Conservation (phyloP, 805 yeast genomes). For the Yamadazyma insecticola region DNA sequence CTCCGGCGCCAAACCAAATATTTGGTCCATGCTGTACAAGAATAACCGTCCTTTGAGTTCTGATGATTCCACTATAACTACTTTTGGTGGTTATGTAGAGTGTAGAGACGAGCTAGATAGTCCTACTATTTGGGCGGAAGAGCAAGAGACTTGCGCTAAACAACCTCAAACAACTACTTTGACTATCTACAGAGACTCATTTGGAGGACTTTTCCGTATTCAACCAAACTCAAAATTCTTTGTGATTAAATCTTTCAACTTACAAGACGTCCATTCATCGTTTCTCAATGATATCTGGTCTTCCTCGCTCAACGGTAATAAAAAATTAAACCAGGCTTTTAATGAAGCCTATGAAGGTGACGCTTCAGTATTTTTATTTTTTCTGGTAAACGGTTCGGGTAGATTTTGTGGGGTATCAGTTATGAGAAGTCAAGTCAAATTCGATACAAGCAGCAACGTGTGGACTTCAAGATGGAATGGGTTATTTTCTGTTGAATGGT, state of each 20-base stretch:
- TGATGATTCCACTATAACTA: no score
- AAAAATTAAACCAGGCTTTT: conserved; percentile 44
- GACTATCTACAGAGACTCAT: neutral
- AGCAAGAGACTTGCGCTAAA: no score
- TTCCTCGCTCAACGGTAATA: conserved; percentile 54
- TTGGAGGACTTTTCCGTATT: neutral
- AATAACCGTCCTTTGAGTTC: no score
- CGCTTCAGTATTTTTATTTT: conserved; percentile 42
- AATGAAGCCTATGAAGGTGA: conserved; percentile 12
- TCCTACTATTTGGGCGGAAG: no score
- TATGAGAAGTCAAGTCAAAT: conserved; percentile 39
- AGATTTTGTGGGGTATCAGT: conserved; percentile 57
- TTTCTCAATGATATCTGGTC: conserved; percentile 52
- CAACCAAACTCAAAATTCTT: conserved; percentile 28
- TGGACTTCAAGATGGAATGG: conserved; percentile 52
- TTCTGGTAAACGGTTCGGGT: conserved; percentile 56
- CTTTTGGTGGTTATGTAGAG: no score
- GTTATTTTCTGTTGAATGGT: conserved; percentile 52
- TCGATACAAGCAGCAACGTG: conserved; percentile 33
- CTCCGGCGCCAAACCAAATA: no score
- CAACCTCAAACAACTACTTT: neutral
- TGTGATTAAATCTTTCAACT: conserved; percentile 52
- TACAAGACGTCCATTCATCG: conserved; percentile 47
- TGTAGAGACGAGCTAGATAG: no score
- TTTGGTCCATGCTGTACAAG: no score